phyloP scores from a whole-genome alignment of 2,329 filamentous ascomycete species.

The Alternaria postmessia region DNA sequence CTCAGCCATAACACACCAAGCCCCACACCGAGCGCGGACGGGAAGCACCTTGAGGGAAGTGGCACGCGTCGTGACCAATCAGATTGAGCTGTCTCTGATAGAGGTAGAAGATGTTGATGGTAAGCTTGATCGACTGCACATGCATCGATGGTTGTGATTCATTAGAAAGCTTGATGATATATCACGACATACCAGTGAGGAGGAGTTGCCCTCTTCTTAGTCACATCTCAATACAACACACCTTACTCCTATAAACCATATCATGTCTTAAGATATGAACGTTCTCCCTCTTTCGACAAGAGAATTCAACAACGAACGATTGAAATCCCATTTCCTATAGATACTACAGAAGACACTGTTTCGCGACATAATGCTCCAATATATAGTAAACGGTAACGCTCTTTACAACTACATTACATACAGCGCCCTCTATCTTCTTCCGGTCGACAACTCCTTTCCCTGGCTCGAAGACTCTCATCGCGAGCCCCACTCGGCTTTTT shows the following conservation, averaged over 20 bases:
- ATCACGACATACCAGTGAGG: neutral
- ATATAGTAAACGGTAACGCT: neutral
- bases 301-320: accelerated
- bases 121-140: no score
- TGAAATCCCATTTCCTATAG: accelerated
- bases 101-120: no score
- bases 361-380: neutral
- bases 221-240: neutral
- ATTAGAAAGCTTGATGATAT: neutral
- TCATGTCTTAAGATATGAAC: neutral
- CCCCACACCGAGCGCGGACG: neutral
- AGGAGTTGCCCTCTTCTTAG: neutral
- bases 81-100: no score
- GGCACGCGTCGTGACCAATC: neutral
- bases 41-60: neutral
- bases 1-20: neutral
- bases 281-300: accelerated
- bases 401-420: neutral
- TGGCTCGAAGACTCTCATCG: neutral
- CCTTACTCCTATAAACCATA: no score
- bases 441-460: neutral
- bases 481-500: neutral
- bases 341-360: neutral
- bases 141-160: neutral
- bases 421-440: neutral